Evolutionary conservation across 169 alveolate species (phyloP).

Genomic region (Perkinsus olseni): DNA sequence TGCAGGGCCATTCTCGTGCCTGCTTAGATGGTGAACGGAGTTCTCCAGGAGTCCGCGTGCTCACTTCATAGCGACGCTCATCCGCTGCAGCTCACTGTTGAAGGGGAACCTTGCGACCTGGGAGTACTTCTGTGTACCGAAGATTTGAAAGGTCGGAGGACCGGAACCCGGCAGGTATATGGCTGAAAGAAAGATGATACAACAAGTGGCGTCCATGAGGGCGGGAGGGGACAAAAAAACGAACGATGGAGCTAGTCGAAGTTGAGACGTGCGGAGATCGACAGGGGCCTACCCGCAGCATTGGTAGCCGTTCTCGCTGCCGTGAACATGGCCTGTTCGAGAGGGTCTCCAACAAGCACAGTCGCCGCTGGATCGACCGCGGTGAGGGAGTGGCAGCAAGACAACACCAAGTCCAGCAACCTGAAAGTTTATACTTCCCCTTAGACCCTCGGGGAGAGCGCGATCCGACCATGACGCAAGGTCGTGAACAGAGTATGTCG

Average conservation of each 20-base stretch:
- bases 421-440: not conserved
- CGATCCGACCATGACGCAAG: too few relatives aligned
- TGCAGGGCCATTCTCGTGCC: slow-evolving; percentile 15
- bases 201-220: not conserved
- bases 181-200: not conserved
- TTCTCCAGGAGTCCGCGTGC: slow-evolving; percentile 2
- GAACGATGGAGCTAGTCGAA: too few relatives aligned
- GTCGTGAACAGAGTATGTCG: too few relatives aligned
- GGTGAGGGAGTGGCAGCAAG: slow-evolving; percentile 88
- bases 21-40: not conserved
- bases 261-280: too few relatives aligned
- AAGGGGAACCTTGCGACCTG: slow-evolving; percentile 61
- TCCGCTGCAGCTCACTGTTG: slow-evolving; percentile 70
- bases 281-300: not conserved
- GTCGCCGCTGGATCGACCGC: slow-evolving; percentile 51
- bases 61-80: slow-evolving; percentile 49
- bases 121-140: not conserved
- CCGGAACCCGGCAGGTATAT: not conserved
- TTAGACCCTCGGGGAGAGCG: too few relatives aligned
- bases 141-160: not conserved
- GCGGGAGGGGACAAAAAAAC: not conserved
- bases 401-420: slow-evolving; percentile 34
- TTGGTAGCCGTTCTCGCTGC: not conserved
- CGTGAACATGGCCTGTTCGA: slow-evolving; percentile 78
- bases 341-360: slow-evolving; percentile 88